Evolutionary conservation across 2,329 filamentous ascomycete species (phyloP), one percentile per base, ranked within the genome.

Genomic region (Plenodomus tracheiphilus): DNA sequence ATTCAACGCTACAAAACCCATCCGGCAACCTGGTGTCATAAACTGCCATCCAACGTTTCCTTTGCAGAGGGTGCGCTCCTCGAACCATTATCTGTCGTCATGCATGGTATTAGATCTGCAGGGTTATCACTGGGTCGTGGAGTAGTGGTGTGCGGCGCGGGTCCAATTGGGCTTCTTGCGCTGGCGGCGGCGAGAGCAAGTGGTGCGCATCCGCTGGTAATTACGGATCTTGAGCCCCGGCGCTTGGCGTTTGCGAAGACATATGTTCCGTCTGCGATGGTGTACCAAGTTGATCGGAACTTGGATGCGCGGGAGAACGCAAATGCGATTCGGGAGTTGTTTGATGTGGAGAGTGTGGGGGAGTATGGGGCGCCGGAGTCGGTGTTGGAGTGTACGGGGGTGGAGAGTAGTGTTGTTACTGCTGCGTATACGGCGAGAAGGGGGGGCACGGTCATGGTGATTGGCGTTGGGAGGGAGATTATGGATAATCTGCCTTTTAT

Each of bases 401-500:
- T 86, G 0, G 83, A 88, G 69, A 84, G 77, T 58, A 85, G 82
- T 58, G 75, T 87, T 8, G 74, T 77, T 51, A 85, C 83, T 3
- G 84, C 82, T 1, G 77, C 78, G 5, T 86, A 78, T 52, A 75
- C 78, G 8, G 82, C 77, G 4, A 73, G 83, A 16, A 74, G 82
- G 45, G 84, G 84, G 4, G 85, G 85, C 0, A 76, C 77, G 0
- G 73, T 87, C 17, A 82, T 85, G 72, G 83, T 86, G 1, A 83
- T 88, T 51, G 85, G 85, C 0, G 85, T 87, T 1, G 84, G 84
- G 1, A 79, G 74, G 53, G 72, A 79, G 20, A 74, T 81, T 7
- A 85, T 87, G 81, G 83, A 87, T 53, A 85, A 86, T 52, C 56
- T 86, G 20, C 84, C 84, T 0, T 86, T 87, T 53, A 87, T 86